Conservation (phyloP, 1,284 basidiomycete genomes). For the Irpex sp. region DNA sequence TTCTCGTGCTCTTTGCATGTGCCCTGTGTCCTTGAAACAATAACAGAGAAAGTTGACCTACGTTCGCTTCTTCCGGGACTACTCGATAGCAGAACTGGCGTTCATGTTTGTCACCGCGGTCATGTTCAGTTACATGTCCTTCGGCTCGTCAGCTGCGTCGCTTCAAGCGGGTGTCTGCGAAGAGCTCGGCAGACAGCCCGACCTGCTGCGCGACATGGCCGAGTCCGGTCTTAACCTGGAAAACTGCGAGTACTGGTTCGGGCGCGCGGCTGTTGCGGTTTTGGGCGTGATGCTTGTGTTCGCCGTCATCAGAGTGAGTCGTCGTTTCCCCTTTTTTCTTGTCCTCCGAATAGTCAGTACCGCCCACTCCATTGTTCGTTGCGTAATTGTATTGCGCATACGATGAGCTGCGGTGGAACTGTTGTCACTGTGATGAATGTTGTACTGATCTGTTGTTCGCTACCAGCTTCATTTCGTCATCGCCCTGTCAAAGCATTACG, state of each 20-base stretch:
- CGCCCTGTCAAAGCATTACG: constrained; percentile 62
- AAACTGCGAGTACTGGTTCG: constrained; percentile 77
- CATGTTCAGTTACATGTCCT: constrained; percentile 54
- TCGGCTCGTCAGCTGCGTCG: constrained; percentile 36
- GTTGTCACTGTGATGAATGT: background rate
- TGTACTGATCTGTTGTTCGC: constrained; percentile 6
- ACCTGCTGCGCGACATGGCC: constrained; percentile 64
- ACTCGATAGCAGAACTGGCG: constrained; percentile 69
- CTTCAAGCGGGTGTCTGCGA: constrained; percentile 64
- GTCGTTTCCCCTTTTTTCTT: background rate
- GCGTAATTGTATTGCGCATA: too few species aligned
- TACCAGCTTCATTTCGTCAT: constrained; percentile 68
- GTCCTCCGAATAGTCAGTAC: background rate
- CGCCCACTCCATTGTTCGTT: too few species aligned
- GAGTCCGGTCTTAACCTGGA: constrained; percentile 71
- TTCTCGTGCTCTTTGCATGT: background rate
- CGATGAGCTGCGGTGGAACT: too few species aligned
- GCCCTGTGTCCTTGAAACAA: background rate
- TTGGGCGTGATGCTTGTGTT: constrained; percentile 57
- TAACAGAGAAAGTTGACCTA: constrained; percentile 48
- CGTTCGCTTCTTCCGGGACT: constrained; percentile 67
- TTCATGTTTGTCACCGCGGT: constrained; percentile 58
- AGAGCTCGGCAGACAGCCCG: constrained; percentile 67
- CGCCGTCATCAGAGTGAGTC: constrained; percentile 60
- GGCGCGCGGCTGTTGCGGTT: constrained; percentile 55